Evolutionary conservation across 2,329 filamentous ascomycete species (phyloP), one percentile per base, ranked within the genome.

Genomic region (Paraconiothyrium sp.): DNA sequence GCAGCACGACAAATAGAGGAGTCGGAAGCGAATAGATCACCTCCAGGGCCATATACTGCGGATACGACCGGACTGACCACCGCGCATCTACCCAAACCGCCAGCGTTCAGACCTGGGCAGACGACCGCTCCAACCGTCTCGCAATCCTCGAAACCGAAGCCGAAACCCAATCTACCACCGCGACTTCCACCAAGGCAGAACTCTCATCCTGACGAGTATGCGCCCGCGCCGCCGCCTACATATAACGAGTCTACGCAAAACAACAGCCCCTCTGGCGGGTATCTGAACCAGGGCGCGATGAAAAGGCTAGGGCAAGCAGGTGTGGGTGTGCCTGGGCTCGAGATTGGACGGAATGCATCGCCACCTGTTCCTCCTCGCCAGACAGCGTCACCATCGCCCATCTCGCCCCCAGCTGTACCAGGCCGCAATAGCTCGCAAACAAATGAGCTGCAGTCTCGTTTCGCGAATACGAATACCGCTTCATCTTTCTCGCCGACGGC

Each of bases 251-350:
- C 64, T 65, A 67, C 61, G 68, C 68, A 66, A 32, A 44, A 66
- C 52, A 65, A 57, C 59, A 61, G 75, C 60, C 54, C 78, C 70
- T 57, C 73, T 67, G 73, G 78, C 43, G 77, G 77, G 14, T 73
- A 80, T 51, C 68, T 88, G 47, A 88, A 89, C 57, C 83, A 86
- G 68, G 86, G 84, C 5, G 89, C 92, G 5, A 76, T 90, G 58
- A 84, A 81, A 60, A 85, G 92, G 46, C 83, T 97, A 9, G 87
- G 89, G 11, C 85, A 88, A 41, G 89, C 92, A 0, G 93, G 93
- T 0, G 84, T 97, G 6, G 91, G 89, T 0, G 92, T 97, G 0
- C 90, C 93, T 0, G 90, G 86, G 0, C 82, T 97, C 4, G 91
- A 91, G 5, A 96, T 97, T 63, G 89, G 88, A 3, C 76, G 73